Conservation (phyloP, 768 basidiomycete genomes). For the Strobilomyces confusus region DNA sequence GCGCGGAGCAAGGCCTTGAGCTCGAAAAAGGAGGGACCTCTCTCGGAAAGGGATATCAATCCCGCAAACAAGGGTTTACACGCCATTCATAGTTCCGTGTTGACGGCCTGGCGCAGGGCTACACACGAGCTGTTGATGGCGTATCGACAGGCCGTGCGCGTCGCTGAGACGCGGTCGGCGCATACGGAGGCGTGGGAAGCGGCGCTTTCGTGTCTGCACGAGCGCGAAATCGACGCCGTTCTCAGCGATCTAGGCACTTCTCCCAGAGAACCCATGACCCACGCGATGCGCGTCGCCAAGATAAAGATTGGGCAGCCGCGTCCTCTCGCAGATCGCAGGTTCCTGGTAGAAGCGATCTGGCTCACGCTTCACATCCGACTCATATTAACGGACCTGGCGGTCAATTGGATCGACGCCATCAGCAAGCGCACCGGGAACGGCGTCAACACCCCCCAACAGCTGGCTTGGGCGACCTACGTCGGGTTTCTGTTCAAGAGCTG, state of each 20-base stretch:
- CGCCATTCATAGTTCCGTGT: constrained; percentile 30
- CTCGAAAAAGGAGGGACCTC: constrained; percentile 17
- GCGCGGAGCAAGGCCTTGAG: constrained; percentile 15
- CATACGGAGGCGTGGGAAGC: constrained; percentile 61
- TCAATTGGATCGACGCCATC: constrained; percentile 37
- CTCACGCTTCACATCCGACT: constrained; percentile 51
- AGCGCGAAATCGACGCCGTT: constrained; percentile 40
- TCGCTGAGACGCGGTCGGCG: constrained; percentile 48
- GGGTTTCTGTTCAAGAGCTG: constrained; percentile 46
- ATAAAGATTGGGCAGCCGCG: constrained; percentile 52
- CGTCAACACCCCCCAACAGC: constrained; percentile 25
- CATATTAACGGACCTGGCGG: constrained; percentile 43
- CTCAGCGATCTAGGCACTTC: constrained; percentile 30
- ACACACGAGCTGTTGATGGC: constrained; percentile 34
- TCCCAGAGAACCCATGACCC: constrained; percentile 40
- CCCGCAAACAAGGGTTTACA: constrained; percentile 24
- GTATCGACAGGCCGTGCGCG: constrained; percentile 38
- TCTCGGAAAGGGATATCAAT: constrained; percentile 27
- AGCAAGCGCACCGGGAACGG: constrained; percentile 12
- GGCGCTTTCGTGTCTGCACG: constrained; percentile 49
- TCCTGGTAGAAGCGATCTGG: constrained; percentile 60
- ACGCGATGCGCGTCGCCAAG: constrained; percentile 50
- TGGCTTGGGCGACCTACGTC: constrained; percentile 46
- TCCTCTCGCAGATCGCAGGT: constrained; percentile 56
- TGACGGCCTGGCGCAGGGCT: constrained; percentile 37